phyloP scores from a whole-genome alignment of 305 asterid genomes.

The Fraxinus paxiana region DNA sequence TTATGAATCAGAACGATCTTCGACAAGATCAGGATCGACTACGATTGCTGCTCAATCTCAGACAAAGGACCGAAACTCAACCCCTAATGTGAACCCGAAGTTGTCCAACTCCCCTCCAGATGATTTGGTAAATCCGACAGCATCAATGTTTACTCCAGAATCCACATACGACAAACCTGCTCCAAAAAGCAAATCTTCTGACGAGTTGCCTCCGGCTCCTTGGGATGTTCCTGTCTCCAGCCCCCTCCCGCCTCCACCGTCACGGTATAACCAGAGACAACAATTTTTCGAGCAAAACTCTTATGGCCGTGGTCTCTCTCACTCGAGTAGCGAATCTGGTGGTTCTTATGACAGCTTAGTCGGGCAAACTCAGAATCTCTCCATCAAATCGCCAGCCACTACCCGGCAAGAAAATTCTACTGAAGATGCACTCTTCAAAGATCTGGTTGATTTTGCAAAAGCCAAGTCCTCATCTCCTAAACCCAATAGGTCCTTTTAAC shows the following conservation, averaged over 20 bases:
- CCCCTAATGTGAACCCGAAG: slow-evolving; percentile 39
- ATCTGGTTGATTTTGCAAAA: slow-evolving; percentile 86
- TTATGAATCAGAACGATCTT: slow-evolving; percentile 52
- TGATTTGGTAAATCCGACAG: slow-evolving; percentile 79
- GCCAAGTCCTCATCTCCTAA: slow-evolving; percentile 89
- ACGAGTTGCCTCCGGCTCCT: slow-evolving; percentile 50
- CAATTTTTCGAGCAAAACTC: slow-evolving; percentile 67
- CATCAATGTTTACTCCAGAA: slow-evolving; percentile 57
- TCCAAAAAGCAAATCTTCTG: slow-evolving; percentile 50
- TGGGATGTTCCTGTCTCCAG: slow-evolving; percentile 46
- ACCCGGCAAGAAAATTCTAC: slow-evolving; percentile 52
- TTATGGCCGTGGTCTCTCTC: slow-evolving; percentile 41
- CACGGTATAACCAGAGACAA: slow-evolving; percentile 71
- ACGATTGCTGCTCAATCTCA: slow-evolving; percentile 37
- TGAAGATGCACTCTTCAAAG: slow-evolving; percentile 83
- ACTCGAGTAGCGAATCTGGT: slow-evolving; percentile 52
- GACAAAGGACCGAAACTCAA: slow-evolving; percentile 35
- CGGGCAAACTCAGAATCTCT: slow-evolving; percentile 70
- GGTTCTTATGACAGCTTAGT: slow-evolving; percentile 65
- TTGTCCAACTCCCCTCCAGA: slow-evolving; percentile 53
- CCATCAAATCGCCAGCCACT: slow-evolving; percentile 51
- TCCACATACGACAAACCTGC: slow-evolving; percentile 32
- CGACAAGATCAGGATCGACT: slow-evolving; percentile 40
- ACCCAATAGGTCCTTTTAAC: slow-evolving; percentile 59
- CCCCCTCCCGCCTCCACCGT: slow-evolving; percentile 75